phyloP scores from a whole-genome alignment of 129 eudicot species.

The Flaveria linearis region DNA sequence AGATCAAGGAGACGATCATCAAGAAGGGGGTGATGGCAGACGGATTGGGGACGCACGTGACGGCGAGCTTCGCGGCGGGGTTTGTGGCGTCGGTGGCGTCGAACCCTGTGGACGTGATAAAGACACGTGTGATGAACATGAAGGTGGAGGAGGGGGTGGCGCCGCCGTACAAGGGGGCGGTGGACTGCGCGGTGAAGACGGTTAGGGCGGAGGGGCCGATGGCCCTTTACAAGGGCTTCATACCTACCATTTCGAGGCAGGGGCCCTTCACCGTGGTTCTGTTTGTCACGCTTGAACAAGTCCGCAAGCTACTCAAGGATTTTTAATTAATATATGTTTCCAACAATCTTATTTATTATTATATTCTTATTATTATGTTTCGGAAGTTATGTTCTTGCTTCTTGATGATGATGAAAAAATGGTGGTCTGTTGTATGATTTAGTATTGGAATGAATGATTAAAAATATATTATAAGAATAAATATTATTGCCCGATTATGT shows the following conservation, averaged over 20 bases:
- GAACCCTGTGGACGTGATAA: conserved; percentile 78
- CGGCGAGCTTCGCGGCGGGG: conserved; percentile 85
- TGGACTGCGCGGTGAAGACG: conserved; percentile 71
- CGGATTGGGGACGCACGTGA: conserved; percentile 71
- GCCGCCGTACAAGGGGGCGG: conserved; percentile 62
- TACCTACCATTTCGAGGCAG: conserved; percentile 75
- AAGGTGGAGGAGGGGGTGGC: conserved; percentile 59
- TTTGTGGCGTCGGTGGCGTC: conserved; percentile 72
- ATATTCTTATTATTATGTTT: too few relatives aligned
- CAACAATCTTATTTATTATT: background rate
- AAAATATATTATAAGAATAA: background rate
- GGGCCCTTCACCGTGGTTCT: conserved; percentile 77
- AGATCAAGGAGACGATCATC: conserved; percentile 64
- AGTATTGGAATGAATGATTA: background rate
- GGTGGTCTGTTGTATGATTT: background rate
- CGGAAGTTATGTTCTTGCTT: background rate
- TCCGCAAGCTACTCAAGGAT: conserved; percentile 62
- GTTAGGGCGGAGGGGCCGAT: conserved; percentile 64
- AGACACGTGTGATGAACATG: conserved; percentile 86
- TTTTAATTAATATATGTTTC: conserved; percentile 24
- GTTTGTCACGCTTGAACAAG: conserved; percentile 78
- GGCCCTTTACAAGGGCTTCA: conserved; percentile 77
- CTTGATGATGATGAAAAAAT: conserved; percentile 2
- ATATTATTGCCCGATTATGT: too few relatives aligned
- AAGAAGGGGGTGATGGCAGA: conserved; percentile 56